Conservation (phyloP, 2,329 filamentous ascomycete genomes). For the Aspergillus luchuensis region DNA sequence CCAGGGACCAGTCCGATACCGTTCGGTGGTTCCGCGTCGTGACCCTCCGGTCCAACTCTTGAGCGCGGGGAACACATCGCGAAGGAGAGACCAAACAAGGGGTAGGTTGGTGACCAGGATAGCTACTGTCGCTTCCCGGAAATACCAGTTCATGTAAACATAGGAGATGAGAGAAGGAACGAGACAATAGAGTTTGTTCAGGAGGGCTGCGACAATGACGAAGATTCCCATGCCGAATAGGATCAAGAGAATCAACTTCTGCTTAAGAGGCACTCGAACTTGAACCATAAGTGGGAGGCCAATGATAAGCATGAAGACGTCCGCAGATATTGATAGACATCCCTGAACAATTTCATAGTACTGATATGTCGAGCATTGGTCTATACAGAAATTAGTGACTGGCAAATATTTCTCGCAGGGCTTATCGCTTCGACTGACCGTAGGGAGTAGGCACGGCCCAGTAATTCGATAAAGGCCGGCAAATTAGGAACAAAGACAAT, state of each 20-base stretch:
- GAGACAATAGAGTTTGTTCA: conserved; percentile 54
- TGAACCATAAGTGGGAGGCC: conserved; percentile 47
- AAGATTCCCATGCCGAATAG: conserved; percentile 51
- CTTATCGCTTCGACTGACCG: conserved; percentile 25
- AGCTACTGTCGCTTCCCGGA: conserved; percentile 48
- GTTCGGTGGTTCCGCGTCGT: conserved; percentile 32
- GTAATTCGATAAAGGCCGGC: conserved; percentile 53
- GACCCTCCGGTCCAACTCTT: conserved; percentile 46
- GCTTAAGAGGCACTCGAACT: conserved; percentile 43
- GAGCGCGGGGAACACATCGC: conserved; percentile 50
- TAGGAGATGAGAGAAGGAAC: conserved; percentile 45
- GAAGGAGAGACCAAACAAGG: conserved; percentile 54
- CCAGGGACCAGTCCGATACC: conserved; percentile 37
- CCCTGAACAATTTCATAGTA: conserved; percentile 51
- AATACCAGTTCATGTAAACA: conserved; percentile 53
- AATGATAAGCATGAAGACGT: conserved; percentile 47
- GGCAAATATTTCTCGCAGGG: background rate
- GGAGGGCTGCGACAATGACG: conserved; percentile 52
- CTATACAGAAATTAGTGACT: conserved; percentile 20
- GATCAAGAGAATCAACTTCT: conserved; percentile 46
- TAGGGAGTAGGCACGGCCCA: conserved; percentile 53
- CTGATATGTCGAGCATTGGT: conserved; percentile 48
- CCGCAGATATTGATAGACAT: conserved; percentile 49
- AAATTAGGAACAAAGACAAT: conserved; percentile 54
- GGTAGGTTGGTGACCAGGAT: conserved; percentile 55